Percentiles rank a stretch among this genome's conserved stretches.
phyloP scores from a whole-genome alignment of 73 alveolate genomes.

The Paramecium pentaurelia region DNA sequence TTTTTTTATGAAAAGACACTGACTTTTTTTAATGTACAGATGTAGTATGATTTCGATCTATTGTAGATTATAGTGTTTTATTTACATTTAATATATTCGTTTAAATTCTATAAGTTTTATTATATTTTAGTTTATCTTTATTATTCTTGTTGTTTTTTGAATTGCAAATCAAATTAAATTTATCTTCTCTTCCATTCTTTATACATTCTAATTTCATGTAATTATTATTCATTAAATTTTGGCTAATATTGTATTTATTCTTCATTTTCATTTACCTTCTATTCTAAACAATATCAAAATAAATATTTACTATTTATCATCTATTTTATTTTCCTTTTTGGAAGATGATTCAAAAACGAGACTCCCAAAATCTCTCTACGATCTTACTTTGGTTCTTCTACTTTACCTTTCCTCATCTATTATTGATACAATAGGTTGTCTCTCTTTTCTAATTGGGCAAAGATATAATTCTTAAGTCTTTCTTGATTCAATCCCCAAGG shows the following conservation, averaged over 20 bases:
- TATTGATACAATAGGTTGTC: not conserved
- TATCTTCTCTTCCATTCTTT: not conserved
- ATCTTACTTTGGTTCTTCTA: not conserved
- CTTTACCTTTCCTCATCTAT: not conserved
- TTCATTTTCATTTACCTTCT: not conserved
- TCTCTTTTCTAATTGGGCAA: not conserved
- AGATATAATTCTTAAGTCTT: not conserved
- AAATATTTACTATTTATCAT: not conserved
- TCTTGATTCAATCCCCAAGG: slow-evolving; percentile 54
- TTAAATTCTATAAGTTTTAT: not conserved
- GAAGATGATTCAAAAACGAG: slow-evolving; percentile 8
- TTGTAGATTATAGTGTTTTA: not conserved
- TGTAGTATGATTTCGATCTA: not conserved
- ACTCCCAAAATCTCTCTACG: slow-evolving; percentile 21
- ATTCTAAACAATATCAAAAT: not conserved
- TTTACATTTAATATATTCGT: slow-evolving; percentile 18
- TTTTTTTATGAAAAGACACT: not conserved
- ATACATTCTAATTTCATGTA: not conserved
- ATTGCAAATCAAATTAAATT: not conserved
- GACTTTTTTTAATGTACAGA: not conserved
- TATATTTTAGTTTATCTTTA: not conserved
- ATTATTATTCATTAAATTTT: not conserved
- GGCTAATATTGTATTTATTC: not conserved
- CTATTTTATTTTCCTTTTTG: not conserved
- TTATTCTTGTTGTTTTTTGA: not conserved